These are phyloP conservation scores for Fusarium falciforme DNA, from an alignment of 2,329 filamentous ascomycete genomes.

Conservation along the genomic window DNA sequence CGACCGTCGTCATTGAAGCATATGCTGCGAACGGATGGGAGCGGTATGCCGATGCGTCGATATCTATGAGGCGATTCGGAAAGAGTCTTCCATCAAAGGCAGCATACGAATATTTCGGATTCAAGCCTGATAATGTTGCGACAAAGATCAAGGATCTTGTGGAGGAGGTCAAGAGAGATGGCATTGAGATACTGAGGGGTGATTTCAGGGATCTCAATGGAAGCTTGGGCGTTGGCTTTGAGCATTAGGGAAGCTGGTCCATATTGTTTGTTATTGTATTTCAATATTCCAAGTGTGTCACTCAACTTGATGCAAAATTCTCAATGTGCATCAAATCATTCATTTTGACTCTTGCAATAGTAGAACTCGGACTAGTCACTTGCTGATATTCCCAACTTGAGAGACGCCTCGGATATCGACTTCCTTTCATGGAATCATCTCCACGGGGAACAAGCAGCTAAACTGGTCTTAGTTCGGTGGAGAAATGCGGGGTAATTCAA, in stretches of 20 bases:
- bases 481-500: not conserved
- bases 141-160: conserved; percentile 49
- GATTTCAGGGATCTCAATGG: conserved; percentile 48
- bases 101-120: conserved; percentile 68
- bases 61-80: conserved; percentile 65
- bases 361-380: not conserved
- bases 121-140: conserved; percentile 57
- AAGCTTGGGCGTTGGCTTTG: not conserved
- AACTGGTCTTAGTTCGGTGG: not conserved
- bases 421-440: not conserved
- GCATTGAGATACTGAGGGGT: conserved; percentile 45
- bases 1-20: conserved; percentile 69
- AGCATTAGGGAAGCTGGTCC: not conserved
- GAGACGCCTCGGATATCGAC: not conserved
- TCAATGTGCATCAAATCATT: no score
- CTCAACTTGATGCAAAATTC: no score
- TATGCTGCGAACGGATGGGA: conserved; percentile 70
- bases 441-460: not conserved
- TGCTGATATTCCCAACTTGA: not conserved
- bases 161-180: conserved; percentile 44
- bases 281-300: not conserved
- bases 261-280: not conserved
- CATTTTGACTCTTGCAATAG: not conserved
- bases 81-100: conserved; percentile 65
- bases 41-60: conserved; percentile 67